Evolutionary conservation across 1,284 basidiomycete genomes (phyloP), one percentile per base, ranked within the genome.

Genomic region (Fomitopsis betulina): DNA sequence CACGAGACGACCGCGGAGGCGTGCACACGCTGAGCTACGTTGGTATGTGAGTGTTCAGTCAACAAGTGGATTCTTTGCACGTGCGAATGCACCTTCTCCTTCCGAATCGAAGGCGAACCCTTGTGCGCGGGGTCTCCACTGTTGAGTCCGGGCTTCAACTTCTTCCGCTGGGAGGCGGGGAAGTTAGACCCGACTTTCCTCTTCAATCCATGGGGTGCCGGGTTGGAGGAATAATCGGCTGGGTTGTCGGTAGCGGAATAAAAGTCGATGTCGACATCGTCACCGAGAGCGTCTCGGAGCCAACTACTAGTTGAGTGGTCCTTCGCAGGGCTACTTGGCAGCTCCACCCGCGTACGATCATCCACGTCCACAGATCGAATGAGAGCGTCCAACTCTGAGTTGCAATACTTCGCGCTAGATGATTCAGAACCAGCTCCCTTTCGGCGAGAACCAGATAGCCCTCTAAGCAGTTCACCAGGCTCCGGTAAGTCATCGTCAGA

Each of bases 401-500:
- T 71, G 5, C 72, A 73, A 60, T 79, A 79, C 62, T 69, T 67
- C 7, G 67, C 68, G 37, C 70, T 66, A 7, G 70, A 70, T 51
- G 66, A 56, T n/a, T 60, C 59, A 5, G 66, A 64, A 21, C 55
- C 54, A 30, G 38, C 30, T 42, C 33, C 35, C 15, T 50, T 37
- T 30, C 52, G 17, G 57, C 59, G 10, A 55, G 57, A 27, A 30
- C 25, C 39, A n/a, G 25, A 19, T 51, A 57, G 60, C 27, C 57
- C 33, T 21, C 51, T 63, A 47, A 77, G 58, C 27, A 77, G 62
- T 45, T 78, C 76, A 21, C 70, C 68, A 38, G 76, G 67, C 21
- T 76, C 76, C 0, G 82, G 81, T 17, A 85, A 70, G 38, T 81
- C 80, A 51, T 76, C 75, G 27, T 73, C 72, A 42, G 66, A 63